A percentile compares a stretch with the other conserved stretches of the same genome.
Evolutionary conservation across 768 basidiomycete species (phyloP).

Genomic region (Hypholoma sublateritium): DNA sequence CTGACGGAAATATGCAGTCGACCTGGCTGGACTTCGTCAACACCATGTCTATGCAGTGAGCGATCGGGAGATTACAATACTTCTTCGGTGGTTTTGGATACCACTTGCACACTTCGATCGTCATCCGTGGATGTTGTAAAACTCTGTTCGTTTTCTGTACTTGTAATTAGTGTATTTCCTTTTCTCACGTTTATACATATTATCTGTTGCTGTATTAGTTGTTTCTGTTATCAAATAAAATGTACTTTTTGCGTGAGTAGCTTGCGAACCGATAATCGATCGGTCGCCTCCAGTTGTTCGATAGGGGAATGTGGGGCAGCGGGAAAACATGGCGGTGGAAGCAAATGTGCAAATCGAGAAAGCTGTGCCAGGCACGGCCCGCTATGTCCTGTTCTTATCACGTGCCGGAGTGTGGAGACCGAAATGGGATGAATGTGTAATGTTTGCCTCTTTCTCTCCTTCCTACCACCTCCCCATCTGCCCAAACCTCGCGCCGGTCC

Average conservation of each 20-base stretch:
- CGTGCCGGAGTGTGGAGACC: conserved; percentile 10
- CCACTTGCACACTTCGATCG: too few species aligned
- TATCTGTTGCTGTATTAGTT: neutral
- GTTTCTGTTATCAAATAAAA: neutral
- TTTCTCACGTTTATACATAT: neutral
- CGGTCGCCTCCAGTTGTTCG: neutral
- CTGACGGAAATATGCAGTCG: conserved; percentile 59
- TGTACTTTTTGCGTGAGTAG: too few species aligned
- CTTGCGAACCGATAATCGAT: too few species aligned
- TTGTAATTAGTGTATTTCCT: neutral
- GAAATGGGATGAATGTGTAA: conserved; percentile 7
- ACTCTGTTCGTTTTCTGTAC: neutral
- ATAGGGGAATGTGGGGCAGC: neutral
- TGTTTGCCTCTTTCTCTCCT: conserved; percentile 9
- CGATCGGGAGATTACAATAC: neutral
- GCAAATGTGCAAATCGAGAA: neutral
- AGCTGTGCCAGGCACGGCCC: neutral
- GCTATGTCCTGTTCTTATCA: conserved; percentile 4
- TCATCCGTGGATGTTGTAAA: neutral
- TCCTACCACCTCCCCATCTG: conserved; percentile 5
- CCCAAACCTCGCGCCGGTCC: neutral
- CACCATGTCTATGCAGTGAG: conserved; percentile 34
- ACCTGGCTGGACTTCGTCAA: conserved; percentile 68
- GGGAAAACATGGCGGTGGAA: neutral
- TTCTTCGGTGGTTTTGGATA: neutral